phyloP scores from a whole-genome alignment of 441 rosid species.

The Pelargonium citronellum region DNA sequence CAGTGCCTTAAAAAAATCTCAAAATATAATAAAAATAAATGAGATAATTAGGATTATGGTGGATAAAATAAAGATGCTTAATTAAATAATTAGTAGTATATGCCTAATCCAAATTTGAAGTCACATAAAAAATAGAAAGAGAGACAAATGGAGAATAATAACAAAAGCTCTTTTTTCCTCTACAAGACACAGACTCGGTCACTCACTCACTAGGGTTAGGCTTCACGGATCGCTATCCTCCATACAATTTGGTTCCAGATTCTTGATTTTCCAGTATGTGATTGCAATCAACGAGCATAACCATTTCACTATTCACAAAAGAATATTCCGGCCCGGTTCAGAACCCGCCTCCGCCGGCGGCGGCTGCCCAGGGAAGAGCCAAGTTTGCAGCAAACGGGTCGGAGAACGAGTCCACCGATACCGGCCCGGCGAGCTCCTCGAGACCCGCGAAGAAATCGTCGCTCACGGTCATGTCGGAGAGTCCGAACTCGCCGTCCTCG shows the following conservation, averaged over 20 bases:
- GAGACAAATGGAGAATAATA: not conserved
- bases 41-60: too few species aligned
- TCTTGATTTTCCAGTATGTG: conserved; percentile 1
- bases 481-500: conserved; percentile 48
- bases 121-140: not conserved
- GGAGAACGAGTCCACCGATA: conserved; percentile 40
- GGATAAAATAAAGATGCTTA: too few species aligned
- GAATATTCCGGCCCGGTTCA: conserved; percentile 23
- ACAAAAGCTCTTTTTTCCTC: conserved; percentile 10
- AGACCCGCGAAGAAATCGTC: conserved; percentile 74
- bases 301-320: not conserved
- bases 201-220: conserved; percentile 3
- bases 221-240: not conserved
- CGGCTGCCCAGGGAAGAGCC: conserved; percentile 60
- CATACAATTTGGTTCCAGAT: not conserved
- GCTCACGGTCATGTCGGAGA: conserved; percentile 50
- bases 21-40: too few species aligned
- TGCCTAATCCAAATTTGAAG: not conserved
- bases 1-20: too few species aligned
- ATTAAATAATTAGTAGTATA: too few species aligned
- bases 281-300: conserved; percentile 9
- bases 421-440: conserved; percentile 45
- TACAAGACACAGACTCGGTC: conserved; percentile 9
- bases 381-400: conserved; percentile 52
- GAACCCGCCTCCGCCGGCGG: conserved; percentile 43